Evolutionary conservation across 441 rosid species (phyloP).

Genomic region (Euphorbia celastroides): DNA sequence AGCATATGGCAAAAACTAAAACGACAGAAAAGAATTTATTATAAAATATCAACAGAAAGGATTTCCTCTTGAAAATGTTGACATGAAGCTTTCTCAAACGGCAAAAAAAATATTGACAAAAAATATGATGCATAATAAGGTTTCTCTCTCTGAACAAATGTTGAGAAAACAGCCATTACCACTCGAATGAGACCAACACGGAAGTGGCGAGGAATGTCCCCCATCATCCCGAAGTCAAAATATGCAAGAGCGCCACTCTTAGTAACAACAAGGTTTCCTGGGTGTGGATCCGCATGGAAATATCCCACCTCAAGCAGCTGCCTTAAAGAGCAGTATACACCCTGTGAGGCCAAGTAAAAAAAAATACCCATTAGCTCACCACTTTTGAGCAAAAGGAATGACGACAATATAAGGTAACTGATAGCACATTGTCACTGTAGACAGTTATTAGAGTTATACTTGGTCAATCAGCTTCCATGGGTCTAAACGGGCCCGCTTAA

Average conservation of each 20-base stretch:
- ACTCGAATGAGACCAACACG: slow-evolving; percentile 95
- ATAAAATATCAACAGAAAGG: neutral
- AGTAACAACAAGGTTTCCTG: slow-evolving; percentile 91
- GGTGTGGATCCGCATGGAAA: slow-evolving; percentile 99
- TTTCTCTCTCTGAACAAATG: too few species aligned
- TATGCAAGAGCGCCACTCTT: slow-evolving; percentile 72
- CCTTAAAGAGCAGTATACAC: slow-evolving; percentile 87
- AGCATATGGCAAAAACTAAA: too few species aligned
- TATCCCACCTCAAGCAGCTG: slow-evolving; percentile 97
- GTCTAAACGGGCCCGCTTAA: slow-evolving; percentile 59
- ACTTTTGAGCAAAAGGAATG: neutral
- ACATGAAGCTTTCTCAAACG: slow-evolving; percentile 1
- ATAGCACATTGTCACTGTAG: neutral
- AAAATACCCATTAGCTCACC: slow-evolving; percentile 22
- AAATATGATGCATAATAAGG: neutral
- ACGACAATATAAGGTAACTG: neutral
- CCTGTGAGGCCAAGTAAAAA: slow-evolving; percentile 39
- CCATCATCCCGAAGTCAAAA: slow-evolving; percentile 99
- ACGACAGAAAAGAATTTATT: too few species aligned
- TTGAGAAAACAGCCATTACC: slow-evolving; percentile 40
- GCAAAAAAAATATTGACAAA: neutral
- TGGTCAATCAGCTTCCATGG: slow-evolving; percentile 79
- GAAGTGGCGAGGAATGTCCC: slow-evolving; percentile 96
- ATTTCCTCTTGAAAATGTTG: neutral
- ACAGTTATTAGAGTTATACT: slow-evolving; percentile 35